Conservation (phyloP, 345 rosid genomes). For the Trapa bicornis region DNA sequence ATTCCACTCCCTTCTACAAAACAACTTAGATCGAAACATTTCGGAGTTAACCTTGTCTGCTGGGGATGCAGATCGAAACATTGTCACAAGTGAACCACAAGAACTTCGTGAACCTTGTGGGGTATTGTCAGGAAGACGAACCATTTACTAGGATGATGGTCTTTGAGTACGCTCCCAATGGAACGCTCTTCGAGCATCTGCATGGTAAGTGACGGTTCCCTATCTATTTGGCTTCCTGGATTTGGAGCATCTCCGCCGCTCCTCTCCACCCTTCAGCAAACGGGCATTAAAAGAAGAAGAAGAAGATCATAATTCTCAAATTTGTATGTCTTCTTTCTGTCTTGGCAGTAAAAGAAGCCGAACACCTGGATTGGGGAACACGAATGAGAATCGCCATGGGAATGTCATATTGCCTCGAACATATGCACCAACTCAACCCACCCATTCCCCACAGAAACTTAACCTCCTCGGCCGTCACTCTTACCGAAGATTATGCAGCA, state of each 20-base stretch:
- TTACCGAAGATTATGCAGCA: constrained; percentile 84
- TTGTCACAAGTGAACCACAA: constrained; percentile 84
- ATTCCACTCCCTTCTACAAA: background rate
- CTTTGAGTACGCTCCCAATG: constrained; percentile 94
- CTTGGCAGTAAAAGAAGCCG: constrained; percentile 71
- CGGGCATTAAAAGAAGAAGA: too few relatives aligned
- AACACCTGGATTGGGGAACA: constrained; percentile 77
- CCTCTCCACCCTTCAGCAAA: background rate
- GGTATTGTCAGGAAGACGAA: constrained; percentile 67
- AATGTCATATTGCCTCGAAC: constrained; percentile 66
- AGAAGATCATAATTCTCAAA: too few relatives aligned
- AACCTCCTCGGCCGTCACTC: constrained; percentile 50
- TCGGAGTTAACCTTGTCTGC: background rate
- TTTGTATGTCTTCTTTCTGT: background rate
- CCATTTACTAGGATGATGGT: constrained; percentile 97
- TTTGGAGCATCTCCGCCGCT: background rate
- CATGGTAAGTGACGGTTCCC: constrained; percentile 41
- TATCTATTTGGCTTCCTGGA: background rate
- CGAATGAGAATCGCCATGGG: constrained; percentile 82
- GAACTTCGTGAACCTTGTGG: constrained; percentile 83
- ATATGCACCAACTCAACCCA: constrained; percentile 68
- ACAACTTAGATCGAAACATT: background rate
- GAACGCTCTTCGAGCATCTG: constrained; percentile 84
- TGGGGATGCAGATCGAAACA: constrained; percentile 49
- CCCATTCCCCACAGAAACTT: constrained; percentile 48